Percentiles rank a stretch among this genome's conserved stretches.
These are phyloP conservation scores for Oxytropis ochrocephala DNA, from an alignment of 306 rosid genomes.

Conservation along the genomic window DNA sequence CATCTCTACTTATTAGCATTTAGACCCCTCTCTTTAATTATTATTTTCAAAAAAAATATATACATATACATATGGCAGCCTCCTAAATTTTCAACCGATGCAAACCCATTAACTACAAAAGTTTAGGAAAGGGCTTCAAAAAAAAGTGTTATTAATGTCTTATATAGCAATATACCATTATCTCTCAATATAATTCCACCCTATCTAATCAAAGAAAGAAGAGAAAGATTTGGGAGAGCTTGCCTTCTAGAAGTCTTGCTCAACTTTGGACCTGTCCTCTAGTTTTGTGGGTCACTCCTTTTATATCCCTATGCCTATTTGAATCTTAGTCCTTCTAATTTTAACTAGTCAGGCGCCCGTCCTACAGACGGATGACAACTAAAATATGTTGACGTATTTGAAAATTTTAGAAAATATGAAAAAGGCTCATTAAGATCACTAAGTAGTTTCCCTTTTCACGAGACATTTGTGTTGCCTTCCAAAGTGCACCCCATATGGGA, in stretches of 20 bases:
- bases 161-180: neutral
- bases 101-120: neutral
- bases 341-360: too few relatives aligned
- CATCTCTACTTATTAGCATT: neutral
- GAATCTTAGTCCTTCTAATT: neutral
- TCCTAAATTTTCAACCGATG: neutral
- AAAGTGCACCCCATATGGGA: too few relatives aligned
- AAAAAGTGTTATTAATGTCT: constrained; percentile 16
- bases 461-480: too few relatives aligned
- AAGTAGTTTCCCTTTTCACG: too few relatives aligned
- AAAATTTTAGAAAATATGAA: too few relatives aligned
- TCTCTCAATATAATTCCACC: neutral
- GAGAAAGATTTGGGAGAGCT: neutral
- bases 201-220: neutral
- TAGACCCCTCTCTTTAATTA: neutral
- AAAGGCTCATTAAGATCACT: too few relatives aligned
- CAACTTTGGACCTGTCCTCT: constrained; percentile 20
- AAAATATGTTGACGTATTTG: too few relatives aligned
- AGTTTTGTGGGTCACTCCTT: neutral
- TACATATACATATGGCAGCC: neutral
- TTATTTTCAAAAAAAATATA: neutral
- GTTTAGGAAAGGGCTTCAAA: neutral
- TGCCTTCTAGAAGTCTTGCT: constrained; percentile 8
- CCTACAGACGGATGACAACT: too few relatives aligned
- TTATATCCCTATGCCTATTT: neutral